Base-by-base conservation (phyloP, 331 rosid genomes). In the Quercus tomentella region DNA sequence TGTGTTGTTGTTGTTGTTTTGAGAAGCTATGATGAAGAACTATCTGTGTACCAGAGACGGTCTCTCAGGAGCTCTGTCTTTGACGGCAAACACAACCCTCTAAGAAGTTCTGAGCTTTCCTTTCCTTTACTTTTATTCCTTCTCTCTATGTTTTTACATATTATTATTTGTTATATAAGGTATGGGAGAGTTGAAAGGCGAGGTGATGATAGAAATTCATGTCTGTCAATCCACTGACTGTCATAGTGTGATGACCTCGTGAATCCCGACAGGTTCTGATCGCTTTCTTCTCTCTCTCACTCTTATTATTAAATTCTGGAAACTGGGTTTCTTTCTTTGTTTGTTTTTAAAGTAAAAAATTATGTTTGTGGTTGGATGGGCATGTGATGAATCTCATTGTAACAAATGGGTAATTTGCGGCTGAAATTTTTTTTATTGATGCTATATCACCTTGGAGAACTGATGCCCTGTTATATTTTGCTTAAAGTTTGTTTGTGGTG, bases 241-340 rank as follows among this genome's bases (percentile, higher is more conserved):
- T 49, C 26, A 26, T 41, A 1, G 76, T 75, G 79, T 92, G 97
- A 88, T 87, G 98, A 85, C 81, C 57, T 58, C 14, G 21, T 92
- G 97, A 88, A 94, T 92, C 94, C 86, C 97, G 98, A 94, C 97
- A 94, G 97, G 98, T 86, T 94, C 97, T 79, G 97, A 92, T 92
- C 92, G 92, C 91, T 75, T 8, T 63, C 56, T 84, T 2, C 66
- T 17, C 17, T 54, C 68, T 3, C 4, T 37, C 45, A 7, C 45
- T 9, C 45, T 41, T 41, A 41, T 41, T 41, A 41, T 41, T 1
- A 12, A 25, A 15, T 18, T 31, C 3, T 20, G 5, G 4, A 4
- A n/a, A 21, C 8, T 58, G 65, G 65, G 30, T 22, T 25, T n/a
- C 3, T 58, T 22, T 58, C 0, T 15, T 57, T n/a, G n/a, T 10